Evolutionary conservation across 495 filamentous ascomycete species (phyloP), one percentile per base, ranked within the genome.

Genomic region (Darksidea phi): DNA sequence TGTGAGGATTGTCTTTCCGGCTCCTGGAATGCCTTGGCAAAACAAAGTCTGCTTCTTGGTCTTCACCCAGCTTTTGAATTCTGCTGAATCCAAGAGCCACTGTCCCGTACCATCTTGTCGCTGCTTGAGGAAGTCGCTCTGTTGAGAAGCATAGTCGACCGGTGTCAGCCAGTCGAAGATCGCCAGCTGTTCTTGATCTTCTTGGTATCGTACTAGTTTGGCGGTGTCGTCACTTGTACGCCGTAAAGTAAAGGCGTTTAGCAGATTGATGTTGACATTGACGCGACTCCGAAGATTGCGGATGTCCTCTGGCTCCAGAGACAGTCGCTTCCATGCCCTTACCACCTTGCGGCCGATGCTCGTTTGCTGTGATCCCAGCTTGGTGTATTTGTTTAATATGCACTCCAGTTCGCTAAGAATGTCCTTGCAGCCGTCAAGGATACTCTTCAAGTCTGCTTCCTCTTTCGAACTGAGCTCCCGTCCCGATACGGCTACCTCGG

Each of bases 1-100:
- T 24, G 67, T 48, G 11, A 64, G 52, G 1, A 69, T 47, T 18
- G 67, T 67, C 46, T 69, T 69, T 2, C 67, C 67, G 7, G 67
- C 57, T 51, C 63, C 61, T 59, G 74, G 76, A 24, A 73, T 72
- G 0, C 75, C 75, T 24, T 70, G 64, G 66, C 70, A 53, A 28
- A 53, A 76, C 57, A 72, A 71, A 15, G 73, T 48, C 13, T 69
- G 7, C 67, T 24, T 66, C 45, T 21, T 63, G 64, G 6, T 17
- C 13, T 38, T 48, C 64, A 23, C 64, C 21, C 18, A 67, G 36
- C 56, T 59, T 20, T 72, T 60, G 55, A 73, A 77, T 24, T 75
- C 68, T 10, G 25, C 3, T 0, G 72, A 72, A 8, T 73, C 53
- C 3, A 78, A 48, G 41, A 78, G 69, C 75, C 76, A 78, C 42